These are phyloP conservation scores for Chenopodium formosanum DNA, from an alignment of 148 eudicot species.

Conservation along the genomic window DNA sequence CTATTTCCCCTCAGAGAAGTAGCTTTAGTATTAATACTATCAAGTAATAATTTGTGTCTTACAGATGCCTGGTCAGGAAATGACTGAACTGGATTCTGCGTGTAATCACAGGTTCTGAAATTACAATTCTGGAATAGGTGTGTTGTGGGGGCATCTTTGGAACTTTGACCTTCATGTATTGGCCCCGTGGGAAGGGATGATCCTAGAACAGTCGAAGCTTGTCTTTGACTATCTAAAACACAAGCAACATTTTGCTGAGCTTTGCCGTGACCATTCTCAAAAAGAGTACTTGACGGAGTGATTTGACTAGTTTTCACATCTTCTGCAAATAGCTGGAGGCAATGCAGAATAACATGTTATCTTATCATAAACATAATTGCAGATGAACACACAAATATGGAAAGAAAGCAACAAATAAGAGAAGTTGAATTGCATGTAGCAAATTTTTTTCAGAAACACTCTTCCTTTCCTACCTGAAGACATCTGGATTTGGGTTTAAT, in stretches of 20 bases:
- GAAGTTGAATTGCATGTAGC: not conserved
- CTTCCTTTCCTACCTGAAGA: conserved; percentile 44
- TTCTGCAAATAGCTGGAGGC: conserved; percentile 46
- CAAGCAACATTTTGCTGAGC: conserved; percentile 20
- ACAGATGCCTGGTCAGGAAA: conserved; percentile 29
- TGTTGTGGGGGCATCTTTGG: conserved; percentile 13
- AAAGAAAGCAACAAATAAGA: not conserved
- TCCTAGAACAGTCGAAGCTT: conserved; percentile 26
- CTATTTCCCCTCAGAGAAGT: conserved; percentile 41
- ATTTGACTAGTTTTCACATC: conserved; percentile 18
- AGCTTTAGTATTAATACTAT: conserved; percentile 37
- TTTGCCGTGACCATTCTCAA: conserved; percentile 17
- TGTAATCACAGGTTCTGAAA: conserved; percentile 25
- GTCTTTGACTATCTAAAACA: conserved; percentile 14
- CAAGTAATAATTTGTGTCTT: conserved; percentile 45
- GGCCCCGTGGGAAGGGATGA: conserved; percentile 32
- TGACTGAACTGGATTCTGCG: conserved; percentile 33
- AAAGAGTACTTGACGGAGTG: conserved; percentile 18
- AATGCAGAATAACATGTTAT: conserved; percentile 11
- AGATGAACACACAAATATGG: not conserved
- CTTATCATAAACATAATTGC: conserved; percentile 13
- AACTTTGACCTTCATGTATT: conserved; percentile 21
- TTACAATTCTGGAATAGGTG: conserved; percentile 19
- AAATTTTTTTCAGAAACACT: not conserved
- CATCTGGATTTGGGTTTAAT: conserved; percentile 29